Conservation (phyloP, 1,284 basidiomycete species). For the Pseudozyma pruni region DNA sequence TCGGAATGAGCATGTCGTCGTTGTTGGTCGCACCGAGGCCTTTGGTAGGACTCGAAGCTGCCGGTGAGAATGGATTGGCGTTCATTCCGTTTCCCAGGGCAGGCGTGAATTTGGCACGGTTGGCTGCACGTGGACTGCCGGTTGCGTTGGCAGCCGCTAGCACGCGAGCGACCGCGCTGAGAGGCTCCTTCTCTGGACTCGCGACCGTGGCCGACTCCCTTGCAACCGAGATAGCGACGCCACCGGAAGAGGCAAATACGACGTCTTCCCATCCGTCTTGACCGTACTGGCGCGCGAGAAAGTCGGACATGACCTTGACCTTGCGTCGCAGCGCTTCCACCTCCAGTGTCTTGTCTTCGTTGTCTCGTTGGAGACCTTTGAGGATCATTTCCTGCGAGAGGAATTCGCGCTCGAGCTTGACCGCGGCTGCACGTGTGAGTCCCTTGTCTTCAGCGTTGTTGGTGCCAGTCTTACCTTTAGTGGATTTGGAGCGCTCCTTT, state of each 20-base stretch:
- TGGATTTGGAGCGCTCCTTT: slow-evolving; percentile 30
- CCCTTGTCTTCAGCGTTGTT: slow-evolving; percentile 20
- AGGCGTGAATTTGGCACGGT: slow-evolving; percentile 19
- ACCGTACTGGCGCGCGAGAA: slow-evolving; percentile 48
- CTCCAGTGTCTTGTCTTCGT: slow-evolving; percentile 60
- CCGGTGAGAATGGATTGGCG: slow-evolving; percentile 29
- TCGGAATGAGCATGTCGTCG: slow-evolving; percentile 46
- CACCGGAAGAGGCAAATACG: slow-evolving; percentile 30
- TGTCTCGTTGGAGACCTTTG: slow-evolving; percentile 58
- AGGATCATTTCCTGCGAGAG: slow-evolving; percentile 60
- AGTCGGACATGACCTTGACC: slow-evolving; percentile 53
- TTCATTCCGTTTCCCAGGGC: slow-evolving; percentile 16
- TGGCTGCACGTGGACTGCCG: slow-evolving; percentile 28
- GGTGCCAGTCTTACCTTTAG: background rate
- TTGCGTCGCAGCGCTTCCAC: slow-evolving; percentile 51
- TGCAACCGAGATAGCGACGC: background rate
- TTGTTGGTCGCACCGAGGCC: slow-evolving; percentile 28
- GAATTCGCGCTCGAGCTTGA: slow-evolving; percentile 60
- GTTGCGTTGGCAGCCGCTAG: slow-evolving; percentile 12
- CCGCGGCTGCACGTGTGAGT: slow-evolving; percentile 45
- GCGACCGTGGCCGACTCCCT: slow-evolving; percentile 5
- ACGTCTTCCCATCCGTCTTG: slow-evolving; percentile 53
- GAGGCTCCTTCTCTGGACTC: slow-evolving; percentile 38
- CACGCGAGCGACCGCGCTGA: slow-evolving; percentile 36
- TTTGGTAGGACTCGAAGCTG: slow-evolving; percentile 28